Percentiles rank a stretch among this genome's conserved stretches.
These are phyloP conservation scores for Croton laevigatus DNA, from an alignment of 441 rosid species.

Conservation along the genomic window DNA sequence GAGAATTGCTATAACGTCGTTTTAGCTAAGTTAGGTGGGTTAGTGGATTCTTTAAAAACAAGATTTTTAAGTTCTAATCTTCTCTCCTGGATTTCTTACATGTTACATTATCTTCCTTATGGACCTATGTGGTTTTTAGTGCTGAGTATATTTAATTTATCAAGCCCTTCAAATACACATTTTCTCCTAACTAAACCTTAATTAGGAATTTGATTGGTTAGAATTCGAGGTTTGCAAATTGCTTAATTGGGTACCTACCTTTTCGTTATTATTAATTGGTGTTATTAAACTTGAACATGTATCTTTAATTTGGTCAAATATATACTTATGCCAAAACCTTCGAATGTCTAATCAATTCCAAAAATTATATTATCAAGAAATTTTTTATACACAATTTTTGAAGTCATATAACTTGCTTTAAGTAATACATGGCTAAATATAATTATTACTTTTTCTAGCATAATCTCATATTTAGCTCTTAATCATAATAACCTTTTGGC, in stretches of 20 bases:
- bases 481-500: background rate
- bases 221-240: background rate
- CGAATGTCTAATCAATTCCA: too few relatives aligned
- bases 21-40: slow-evolving; percentile 53
- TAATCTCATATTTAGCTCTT: background rate
- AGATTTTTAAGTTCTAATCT: slow-evolving; percentile 32
- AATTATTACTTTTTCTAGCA: too few relatives aligned
- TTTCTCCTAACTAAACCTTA: slow-evolving; percentile 14
- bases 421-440: too few relatives aligned
- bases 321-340: too few relatives aligned
- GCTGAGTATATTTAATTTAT: background rate
- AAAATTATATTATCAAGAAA: too few relatives aligned
- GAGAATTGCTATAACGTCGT: slow-evolving; percentile 54
- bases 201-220: slow-evolving; percentile 14
- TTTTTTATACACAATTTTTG: too few relatives aligned
- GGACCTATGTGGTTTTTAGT: background rate
- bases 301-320: too few relatives aligned
- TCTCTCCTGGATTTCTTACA: slow-evolving; percentile 31
- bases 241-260: slow-evolving; percentile 11
- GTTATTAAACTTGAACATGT: too few relatives aligned
- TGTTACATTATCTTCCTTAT: slow-evolving; percentile 27
- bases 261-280: background rate
- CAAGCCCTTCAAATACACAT: background rate
- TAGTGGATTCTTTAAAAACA: slow-evolving; percentile 43
- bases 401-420: too few relatives aligned